A percentile compares a stretch with the other conserved stretches of the same genome.
These are phyloP conservation scores for Stylosanthes scabra DNA, from an alignment of 331 rosid species.

Conservation along the genomic window DNA sequence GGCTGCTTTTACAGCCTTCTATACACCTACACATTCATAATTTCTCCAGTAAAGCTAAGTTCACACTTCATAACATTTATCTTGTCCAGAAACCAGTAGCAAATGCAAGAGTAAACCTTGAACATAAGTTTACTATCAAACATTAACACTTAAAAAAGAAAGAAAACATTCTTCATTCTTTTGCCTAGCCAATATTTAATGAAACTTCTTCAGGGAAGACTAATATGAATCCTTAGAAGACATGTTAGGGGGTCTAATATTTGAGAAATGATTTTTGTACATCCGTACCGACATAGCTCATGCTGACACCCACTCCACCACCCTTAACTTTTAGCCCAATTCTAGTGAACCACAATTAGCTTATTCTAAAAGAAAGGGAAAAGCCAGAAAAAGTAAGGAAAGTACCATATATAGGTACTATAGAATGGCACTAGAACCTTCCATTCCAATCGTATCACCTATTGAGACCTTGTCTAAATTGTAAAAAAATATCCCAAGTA, in stretches of 20 bases:
- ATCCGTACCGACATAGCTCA: too few species aligned
- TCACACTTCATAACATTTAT: not conserved
- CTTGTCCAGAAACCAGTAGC: not conserved
- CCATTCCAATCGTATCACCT: too few species aligned
- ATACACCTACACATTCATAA: not conserved
- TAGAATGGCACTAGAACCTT: too few species aligned
- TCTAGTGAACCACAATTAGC: too few species aligned
- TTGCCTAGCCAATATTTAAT: not conserved
- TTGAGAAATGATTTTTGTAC: not conserved
- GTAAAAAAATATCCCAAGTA: too few species aligned
- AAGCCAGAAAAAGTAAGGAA: too few species aligned
- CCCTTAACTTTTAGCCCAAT: too few species aligned
- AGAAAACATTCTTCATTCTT: not conserved
- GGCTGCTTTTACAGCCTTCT: not conserved
- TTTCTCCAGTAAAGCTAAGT: not conserved
- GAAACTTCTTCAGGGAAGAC: not conserved
- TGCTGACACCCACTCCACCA: too few species aligned
- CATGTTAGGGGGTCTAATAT: not conserved
- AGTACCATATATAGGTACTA: too few species aligned
- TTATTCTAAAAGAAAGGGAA: too few species aligned
- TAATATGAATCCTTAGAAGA: not conserved
- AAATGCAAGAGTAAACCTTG: conserved; percentile 7
- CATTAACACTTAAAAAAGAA: not conserved
- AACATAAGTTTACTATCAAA: not conserved
- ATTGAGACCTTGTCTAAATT: too few species aligned